Percentiles rank a stretch among this genome's conserved stretches.
Evolutionary conservation across 805 yeast genomes (phyloP).

Genomic region (Yamadazyma insecticola): DNA sequence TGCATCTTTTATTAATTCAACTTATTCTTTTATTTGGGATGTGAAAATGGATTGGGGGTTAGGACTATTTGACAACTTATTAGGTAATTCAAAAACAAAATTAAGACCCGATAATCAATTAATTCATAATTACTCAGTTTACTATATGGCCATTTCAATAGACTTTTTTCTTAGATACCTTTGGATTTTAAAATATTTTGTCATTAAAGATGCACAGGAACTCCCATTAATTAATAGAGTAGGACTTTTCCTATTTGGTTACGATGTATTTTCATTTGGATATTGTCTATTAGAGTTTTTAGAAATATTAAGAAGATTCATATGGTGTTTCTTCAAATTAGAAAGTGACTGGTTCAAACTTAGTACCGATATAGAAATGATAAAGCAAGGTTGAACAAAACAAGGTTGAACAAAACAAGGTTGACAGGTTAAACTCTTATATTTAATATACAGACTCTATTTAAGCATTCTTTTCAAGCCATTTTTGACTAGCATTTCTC

Average conservation of each 20-base stretch:
- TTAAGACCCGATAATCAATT: slow-evolving; percentile 18
- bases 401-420: too few relatives aligned
- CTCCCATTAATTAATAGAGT: slow-evolving; percentile 13
- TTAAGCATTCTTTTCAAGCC: slow-evolving; percentile 29
- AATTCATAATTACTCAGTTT: slow-evolving; percentile 19
- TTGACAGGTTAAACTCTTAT: too few relatives aligned
- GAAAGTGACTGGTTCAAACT: slow-evolving; percentile 64
- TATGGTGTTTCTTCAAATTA: slow-evolving; percentile 83
- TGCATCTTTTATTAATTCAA: slow-evolving; percentile 54
- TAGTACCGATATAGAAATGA: slow-evolving; percentile 7
- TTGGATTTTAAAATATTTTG: slow-evolving; percentile 62
- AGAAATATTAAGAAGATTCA: slow-evolving; percentile 79
- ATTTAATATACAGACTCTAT: too few relatives aligned
- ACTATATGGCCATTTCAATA: slow-evolving; percentile 50
- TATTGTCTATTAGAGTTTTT: slow-evolving; percentile 63
- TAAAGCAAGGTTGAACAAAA: slow-evolving; percentile 4
- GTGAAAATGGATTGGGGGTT: slow-evolving; percentile 84
- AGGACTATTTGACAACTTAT: slow-evolving; percentile 39
- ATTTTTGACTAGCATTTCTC: slow-evolving; percentile 42
- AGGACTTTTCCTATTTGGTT: slow-evolving; percentile 31
- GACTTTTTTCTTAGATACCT: slow-evolving; percentile 70
- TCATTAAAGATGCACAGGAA: slow-evolving; percentile 22
- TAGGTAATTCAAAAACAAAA: slow-evolving; percentile 4
- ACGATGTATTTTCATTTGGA: slow-evolving; percentile 46
- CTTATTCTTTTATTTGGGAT: slow-evolving; percentile 88